These are phyloP conservation scores for Lathyrus tuberosus DNA, from an alignment of 306 rosid species.

Conservation along the genomic window DNA sequence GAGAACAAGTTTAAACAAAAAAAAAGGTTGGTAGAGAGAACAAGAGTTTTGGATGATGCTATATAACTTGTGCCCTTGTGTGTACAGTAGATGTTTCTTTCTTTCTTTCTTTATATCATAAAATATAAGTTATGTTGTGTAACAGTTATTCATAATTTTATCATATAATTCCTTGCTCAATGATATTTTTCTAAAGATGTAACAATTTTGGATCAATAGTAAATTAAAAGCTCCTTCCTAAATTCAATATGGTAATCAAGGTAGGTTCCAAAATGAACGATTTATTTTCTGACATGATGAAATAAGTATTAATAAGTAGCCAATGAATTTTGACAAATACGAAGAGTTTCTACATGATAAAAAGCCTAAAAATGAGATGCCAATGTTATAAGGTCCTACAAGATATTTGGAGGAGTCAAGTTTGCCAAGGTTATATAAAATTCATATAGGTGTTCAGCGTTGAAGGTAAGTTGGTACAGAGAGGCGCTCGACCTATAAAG, in stretches of 20 bases:
- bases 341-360: too few species aligned
- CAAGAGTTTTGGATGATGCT: constrained; percentile 29
- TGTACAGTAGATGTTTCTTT: constrained; percentile 54
- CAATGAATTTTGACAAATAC: too few species aligned
- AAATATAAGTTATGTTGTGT: constrained; percentile 22
- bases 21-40: constrained; percentile 17
- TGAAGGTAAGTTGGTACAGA: too few species aligned
- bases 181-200: constrained; percentile 15
- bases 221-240: not conserved
- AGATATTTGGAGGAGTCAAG: too few species aligned
- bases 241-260: not conserved
- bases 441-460: too few species aligned
- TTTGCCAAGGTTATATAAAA: too few species aligned
- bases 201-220: constrained; percentile 29
- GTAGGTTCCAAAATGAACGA: too few species aligned
- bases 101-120: not conserved
- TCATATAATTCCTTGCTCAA: constrained; percentile 19
- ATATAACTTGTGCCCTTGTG: constrained; percentile 46
- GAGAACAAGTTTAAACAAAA: constrained; percentile 15
- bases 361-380: too few species aligned
- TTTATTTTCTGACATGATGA: too few species aligned
- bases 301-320: too few species aligned
- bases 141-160: constrained; percentile 22
- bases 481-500: too few species aligned
- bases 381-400: too few species aligned